Percentiles rank a stretch among this genome's conserved stretches.
phyloP scores from a whole-genome alignment of 129 eudicot species.

The Logfia minima region DNA sequence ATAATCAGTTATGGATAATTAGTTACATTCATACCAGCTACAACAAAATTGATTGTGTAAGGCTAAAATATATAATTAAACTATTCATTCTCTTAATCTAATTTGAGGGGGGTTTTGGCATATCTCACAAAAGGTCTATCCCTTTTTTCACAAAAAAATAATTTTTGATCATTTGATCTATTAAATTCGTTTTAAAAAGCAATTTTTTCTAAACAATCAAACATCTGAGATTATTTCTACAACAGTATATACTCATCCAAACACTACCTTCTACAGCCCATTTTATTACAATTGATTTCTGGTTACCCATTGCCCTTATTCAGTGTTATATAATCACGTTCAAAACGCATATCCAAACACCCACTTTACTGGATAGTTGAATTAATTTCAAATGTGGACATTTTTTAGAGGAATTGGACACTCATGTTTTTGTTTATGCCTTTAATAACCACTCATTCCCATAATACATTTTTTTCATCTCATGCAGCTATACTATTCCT shows the following conservation, averaged over 20 bases:
- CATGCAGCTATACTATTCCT: slow-evolving; percentile 82
- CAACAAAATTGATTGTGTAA: not conserved
- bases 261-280: not conserved
- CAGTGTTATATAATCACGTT: not conserved
- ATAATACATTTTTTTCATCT: not conserved
- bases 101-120: too few species aligned
- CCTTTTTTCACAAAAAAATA: not conserved
- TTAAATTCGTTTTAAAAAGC: not conserved
- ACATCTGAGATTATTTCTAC: not conserved
- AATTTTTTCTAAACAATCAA: too few species aligned
- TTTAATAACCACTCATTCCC: not conserved
- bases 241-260: not conserved
- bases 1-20: too few species aligned
- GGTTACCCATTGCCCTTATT: not conserved
- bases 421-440: not conserved
- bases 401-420: not conserved
- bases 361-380: not conserved
- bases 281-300: not conserved
- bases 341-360: not conserved
- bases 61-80: not conserved
- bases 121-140: too few species aligned
- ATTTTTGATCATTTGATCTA: not conserved
- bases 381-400: not conserved
- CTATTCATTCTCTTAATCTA: not conserved
- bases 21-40: not conserved